Conservation (phyloP, 306 rosid species). For the Gastrolobium bilobum region DNA sequence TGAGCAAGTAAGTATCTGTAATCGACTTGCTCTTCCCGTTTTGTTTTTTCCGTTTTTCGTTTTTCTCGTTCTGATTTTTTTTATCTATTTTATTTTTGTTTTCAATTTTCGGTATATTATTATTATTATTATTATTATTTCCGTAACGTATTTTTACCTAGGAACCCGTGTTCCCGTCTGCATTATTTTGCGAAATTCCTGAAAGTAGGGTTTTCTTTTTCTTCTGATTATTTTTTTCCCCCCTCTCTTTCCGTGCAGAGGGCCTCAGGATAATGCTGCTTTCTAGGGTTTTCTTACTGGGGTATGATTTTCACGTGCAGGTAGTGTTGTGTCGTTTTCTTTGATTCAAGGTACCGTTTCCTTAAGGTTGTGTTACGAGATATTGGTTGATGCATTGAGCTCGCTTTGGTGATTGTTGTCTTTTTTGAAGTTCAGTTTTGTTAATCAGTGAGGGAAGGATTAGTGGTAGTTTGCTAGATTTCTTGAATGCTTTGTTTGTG, state of each 20-base stretch:
- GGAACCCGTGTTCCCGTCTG: conserved; percentile 43
- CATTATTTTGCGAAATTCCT: conserved; percentile 57
- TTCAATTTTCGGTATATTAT: conserved; percentile 21
- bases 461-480: conserved; percentile 45
- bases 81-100: not conserved
- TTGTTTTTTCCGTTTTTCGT: not conserved
- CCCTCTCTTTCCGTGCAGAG: conserved; percentile 56
- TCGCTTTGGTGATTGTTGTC: conserved; percentile 27
- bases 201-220: conserved; percentile 57
- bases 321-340: conserved; percentile 39
- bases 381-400: conserved; percentile 56
- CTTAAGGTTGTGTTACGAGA: conserved; percentile 43
- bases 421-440: conserved; percentile 32
- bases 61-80: not conserved
- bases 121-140: not conserved
- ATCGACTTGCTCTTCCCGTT: conserved; percentile 51
- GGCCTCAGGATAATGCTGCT: conserved; percentile 56
- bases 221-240: not conserved
- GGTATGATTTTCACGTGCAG: conserved; percentile 51
- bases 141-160: not conserved
- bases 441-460: conserved; percentile 49
- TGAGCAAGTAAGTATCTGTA: conserved; percentile 50
- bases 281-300: conserved; percentile 70
- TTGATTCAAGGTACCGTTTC: conserved; percentile 38
- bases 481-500: conserved; percentile 42